phyloP scores from a whole-genome alignment of 306 rosid genomes.

The Prunus mume region DNA sequence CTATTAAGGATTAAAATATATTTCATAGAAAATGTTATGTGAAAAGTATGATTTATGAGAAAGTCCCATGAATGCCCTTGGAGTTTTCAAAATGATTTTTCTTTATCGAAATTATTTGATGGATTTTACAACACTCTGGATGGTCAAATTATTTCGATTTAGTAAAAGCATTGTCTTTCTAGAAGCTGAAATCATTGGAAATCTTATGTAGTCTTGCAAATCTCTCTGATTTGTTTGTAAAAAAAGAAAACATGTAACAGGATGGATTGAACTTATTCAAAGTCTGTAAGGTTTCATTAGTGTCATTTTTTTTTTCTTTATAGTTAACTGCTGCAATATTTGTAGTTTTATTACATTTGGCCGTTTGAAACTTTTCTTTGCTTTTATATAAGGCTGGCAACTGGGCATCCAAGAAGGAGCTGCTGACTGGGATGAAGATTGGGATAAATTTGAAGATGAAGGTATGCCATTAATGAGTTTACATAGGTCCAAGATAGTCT shows the following conservation, averaged over 20 bases:
- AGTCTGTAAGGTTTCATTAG: conserved; percentile 9
- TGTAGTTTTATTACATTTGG: conserved; percentile 1
- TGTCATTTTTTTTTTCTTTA: not conserved
- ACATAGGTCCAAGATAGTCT: not conserved
- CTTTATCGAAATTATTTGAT: not conserved
- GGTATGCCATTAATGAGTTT: conserved; percentile 47
- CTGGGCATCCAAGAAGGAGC: conserved; percentile 83
- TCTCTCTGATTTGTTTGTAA: not conserved
- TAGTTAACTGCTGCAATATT: not conserved
- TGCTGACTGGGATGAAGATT: conserved; percentile 97
- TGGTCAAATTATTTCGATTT: not conserved
- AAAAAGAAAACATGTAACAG: not conserved
- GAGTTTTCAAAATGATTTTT: not conserved
- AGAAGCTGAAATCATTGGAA: not conserved
- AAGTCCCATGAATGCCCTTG: no score
- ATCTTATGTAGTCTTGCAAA: not conserved
- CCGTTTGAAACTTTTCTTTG: conserved; percentile 13
- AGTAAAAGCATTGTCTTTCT: not conserved
- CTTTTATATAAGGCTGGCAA: conserved; percentile 77
- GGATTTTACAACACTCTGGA: not conserved
- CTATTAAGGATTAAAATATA: not conserved
- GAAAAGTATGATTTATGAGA: not conserved
- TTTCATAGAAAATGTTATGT: not conserved
- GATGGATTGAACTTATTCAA: not conserved
- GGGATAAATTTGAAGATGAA: conserved; percentile 95